Percentiles rank a stretch among this genome's conserved stretches.
These are phyloP conservation scores for Cinnamomum chago DNA, from an alignment of 164 flowering plant species.

Conservation along the genomic window DNA sequence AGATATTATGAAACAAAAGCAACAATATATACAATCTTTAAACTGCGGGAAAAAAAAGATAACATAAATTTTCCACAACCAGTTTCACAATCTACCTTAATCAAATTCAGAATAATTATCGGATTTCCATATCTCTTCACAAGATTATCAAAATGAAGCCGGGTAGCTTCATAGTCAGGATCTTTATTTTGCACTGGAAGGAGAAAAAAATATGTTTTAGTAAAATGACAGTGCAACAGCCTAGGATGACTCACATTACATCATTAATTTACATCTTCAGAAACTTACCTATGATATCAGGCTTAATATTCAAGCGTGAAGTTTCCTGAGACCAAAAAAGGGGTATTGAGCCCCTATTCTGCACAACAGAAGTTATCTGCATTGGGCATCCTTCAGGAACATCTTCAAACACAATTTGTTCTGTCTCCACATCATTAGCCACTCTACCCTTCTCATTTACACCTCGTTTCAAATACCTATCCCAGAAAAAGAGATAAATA, in stretches of 20 bases:
- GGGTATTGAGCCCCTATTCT: constrained; percentile 93
- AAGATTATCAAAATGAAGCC: constrained; percentile 90
- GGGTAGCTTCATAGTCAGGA: constrained; percentile 66
- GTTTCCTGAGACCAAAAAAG: constrained; percentile 99
- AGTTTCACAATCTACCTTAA: constrained; percentile 57
- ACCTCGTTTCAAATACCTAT: constrained; percentile 88
- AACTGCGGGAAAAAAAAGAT: neutral
- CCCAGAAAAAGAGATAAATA: neutral
- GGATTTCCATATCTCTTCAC: constrained; percentile 89
- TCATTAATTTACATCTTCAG: neutral
- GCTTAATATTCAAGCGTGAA: constrained; percentile 77
- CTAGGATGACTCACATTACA: neutral
- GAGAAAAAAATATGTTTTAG: constrained; percentile 12
- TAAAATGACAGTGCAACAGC: neutral
- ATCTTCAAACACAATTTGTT: constrained; percentile 87
- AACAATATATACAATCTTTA: neutral
- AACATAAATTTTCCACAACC: neutral
- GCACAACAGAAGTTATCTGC: constrained; percentile 85
- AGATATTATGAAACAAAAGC: neutral
- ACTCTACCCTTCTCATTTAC: constrained; percentile 93
- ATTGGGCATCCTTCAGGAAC: constrained; percentile 49
- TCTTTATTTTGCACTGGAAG: constrained; percentile 81
- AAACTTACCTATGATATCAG: constrained; percentile 76
- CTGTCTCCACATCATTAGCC: constrained; percentile 99
- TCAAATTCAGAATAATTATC: constrained; percentile 78